phyloP scores from a whole-genome alignment of 176 grass and related monocot genomes.

The Lolium perenne region DNA sequence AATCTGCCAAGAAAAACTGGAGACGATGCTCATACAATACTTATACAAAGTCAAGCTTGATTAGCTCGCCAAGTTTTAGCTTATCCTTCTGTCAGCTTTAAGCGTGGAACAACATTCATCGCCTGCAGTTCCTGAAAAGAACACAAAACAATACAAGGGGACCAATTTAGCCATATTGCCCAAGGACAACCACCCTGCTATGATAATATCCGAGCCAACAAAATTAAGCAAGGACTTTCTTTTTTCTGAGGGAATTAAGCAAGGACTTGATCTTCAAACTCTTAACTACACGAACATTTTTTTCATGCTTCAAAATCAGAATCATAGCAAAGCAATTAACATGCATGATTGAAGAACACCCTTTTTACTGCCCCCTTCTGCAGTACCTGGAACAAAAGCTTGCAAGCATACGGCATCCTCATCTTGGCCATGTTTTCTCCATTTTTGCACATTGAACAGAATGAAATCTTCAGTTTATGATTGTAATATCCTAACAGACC shows the following conservation, averaged over 20 bases:
- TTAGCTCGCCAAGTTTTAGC: background rate
- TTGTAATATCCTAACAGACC: slow-evolving; percentile 92
- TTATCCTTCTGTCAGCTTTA: slow-evolving; percentile 77
- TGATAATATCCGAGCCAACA: background rate
- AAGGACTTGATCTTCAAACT: background rate
- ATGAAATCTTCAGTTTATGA: slow-evolving; percentile 77
- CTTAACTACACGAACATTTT: background rate
- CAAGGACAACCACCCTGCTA: background rate
- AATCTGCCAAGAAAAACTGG: background rate
- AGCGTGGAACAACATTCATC: slow-evolving; percentile 87
- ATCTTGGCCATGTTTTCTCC: slow-evolving; percentile 95
- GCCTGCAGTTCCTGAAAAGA: slow-evolving; percentile 75
- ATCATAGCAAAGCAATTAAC: background rate
- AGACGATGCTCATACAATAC: background rate
- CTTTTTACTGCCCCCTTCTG: background rate
- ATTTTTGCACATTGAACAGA: slow-evolving; percentile 96
- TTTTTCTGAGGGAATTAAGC: no score
- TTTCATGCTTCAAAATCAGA: background rate
- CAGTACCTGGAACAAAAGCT: slow-evolving; percentile 95
- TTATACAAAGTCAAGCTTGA: background rate
- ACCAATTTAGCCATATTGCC: background rate
- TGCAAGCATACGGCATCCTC: slow-evolving; percentile 99
- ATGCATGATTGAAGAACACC: background rate
- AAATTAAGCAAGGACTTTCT: background rate
- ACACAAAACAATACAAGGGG: background rate